phyloP scores from a whole-genome alignment of 352 stramenopile species.

The Globisporangium cylindrosporum region DNA sequence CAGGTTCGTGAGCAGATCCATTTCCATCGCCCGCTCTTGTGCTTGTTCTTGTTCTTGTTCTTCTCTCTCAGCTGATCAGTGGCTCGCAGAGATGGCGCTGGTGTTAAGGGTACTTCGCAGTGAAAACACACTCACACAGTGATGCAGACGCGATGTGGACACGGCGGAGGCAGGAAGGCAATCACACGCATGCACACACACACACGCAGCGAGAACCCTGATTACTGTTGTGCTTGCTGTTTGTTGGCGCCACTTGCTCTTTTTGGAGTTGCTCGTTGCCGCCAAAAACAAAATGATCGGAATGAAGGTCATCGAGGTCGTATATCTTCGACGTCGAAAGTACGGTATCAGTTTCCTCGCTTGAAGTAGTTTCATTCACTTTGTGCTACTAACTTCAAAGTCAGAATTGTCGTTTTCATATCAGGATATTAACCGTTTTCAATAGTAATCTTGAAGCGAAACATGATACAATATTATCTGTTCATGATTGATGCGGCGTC shows the following conservation, averaged over 20 bases:
- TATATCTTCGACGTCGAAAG: constrained; percentile 6
- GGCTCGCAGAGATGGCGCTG: background rate
- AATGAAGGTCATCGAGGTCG: constrained; percentile 9
- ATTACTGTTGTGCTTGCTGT: background rate
- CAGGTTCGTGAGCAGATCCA: constrained; percentile 15
- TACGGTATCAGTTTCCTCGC: background rate
- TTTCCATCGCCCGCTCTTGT: background rate
- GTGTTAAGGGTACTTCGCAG: background rate
- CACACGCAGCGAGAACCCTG: background rate
- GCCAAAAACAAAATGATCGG: constrained; percentile 2
- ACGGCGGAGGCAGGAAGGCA: background rate
- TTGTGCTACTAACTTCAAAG: background rate
- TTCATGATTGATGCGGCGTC: background rate
- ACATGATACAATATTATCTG: background rate
- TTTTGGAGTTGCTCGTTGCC: background rate
- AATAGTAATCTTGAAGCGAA: background rate
- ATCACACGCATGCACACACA: background rate
- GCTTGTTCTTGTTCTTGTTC: background rate
- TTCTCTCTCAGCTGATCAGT: background rate
- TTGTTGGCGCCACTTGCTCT: constrained; percentile 1
- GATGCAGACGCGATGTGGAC: background rate
- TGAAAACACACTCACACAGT: background rate
- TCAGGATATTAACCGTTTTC: background rate
- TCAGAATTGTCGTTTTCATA: background rate
- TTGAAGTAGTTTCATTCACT: background rate